Evolutionary conservation across 1,284 basidiomycete genomes (phyloP).

Genomic region (Fomitiporia mediterranea): DNA sequence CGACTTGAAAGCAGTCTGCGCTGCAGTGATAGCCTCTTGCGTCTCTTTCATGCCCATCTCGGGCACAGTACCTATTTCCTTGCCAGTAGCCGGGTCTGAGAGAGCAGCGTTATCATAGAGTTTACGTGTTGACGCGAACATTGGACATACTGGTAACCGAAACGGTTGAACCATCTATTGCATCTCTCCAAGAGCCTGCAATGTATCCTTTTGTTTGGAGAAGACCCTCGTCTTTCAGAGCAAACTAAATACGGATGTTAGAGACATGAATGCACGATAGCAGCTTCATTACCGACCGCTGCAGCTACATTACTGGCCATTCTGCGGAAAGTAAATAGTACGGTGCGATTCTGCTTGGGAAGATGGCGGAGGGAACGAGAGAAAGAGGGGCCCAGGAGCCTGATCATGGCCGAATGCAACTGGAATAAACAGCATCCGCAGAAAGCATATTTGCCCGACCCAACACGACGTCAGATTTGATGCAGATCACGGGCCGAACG

Average conservation of each 20-base stretch:
- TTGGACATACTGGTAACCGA: conserved; percentile 64
- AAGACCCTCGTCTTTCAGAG: conserved; percentile 70
- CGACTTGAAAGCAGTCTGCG: conserved; percentile 68
- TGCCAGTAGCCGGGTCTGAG: conserved; percentile 79
- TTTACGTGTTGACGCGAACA: background rate
- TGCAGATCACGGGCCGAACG: background rate
- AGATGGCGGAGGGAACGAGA: conserved; percentile 7
- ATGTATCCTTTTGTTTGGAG: conserved; percentile 76
- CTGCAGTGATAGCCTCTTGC: conserved; percentile 74
- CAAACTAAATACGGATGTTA: conserved; percentile 43
- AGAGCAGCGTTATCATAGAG: background rate
- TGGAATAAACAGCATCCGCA: background rate
- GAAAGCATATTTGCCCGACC: background rate
- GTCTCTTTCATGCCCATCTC: conserved; percentile 86
- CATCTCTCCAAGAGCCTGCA: conserved; percentile 78
- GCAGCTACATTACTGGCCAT: conserved; percentile 15
- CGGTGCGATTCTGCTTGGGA: background rate
- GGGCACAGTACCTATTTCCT: conserved; percentile 76
- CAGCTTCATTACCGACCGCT: background rate
- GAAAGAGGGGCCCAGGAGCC: background rate
- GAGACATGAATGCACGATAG: background rate
- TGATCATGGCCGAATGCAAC: conserved; percentile 2
- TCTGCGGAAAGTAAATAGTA: conserved; percentile 4
- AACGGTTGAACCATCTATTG: conserved; percentile 68
- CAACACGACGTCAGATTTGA: background rate